phyloP scores from a whole-genome alignment of 2,329 filamentous ascomycete genomes.

The Xylaria sp. region DNA sequence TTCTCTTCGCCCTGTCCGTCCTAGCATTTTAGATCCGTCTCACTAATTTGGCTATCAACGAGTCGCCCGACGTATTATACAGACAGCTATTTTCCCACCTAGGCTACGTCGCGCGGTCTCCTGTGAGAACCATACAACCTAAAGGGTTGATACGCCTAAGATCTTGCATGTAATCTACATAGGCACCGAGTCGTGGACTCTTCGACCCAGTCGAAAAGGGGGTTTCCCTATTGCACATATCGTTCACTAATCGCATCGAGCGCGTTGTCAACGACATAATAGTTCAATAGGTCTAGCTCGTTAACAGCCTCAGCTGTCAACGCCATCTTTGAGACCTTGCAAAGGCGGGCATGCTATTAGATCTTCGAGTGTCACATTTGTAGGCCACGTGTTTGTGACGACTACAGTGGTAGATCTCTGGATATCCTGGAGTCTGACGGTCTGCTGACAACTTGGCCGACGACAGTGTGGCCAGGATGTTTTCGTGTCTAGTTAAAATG shows the following conservation, averaged over 20 bases:
- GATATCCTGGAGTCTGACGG: slow-evolving; percentile 27
- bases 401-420: slow-evolving; percentile 17
- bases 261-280: slow-evolving; percentile 22
- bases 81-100: slow-evolving; percentile 16
- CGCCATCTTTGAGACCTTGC: slow-evolving; percentile 22
- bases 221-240: slow-evolving; percentile 7
- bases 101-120: slow-evolving; percentile 11
- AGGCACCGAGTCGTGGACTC: slow-evolving; percentile 27
- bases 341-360: slow-evolving; percentile 21
- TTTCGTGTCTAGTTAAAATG: slow-evolving; percentile 26
- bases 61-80: slow-evolving; percentile 18
- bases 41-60: slow-evolving; percentile 9
- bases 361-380: slow-evolving; percentile 22
- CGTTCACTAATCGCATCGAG: slow-evolving; percentile 21
- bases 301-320: slow-evolving; percentile 22
- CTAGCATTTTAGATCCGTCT: background rate
- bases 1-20: background rate
- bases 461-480: slow-evolving; percentile 16
- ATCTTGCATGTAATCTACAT: slow-evolving; percentile 28
- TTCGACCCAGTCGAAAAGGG: slow-evolving; percentile 27
- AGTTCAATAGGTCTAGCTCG: slow-evolving; percentile 22
- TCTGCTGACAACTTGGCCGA: slow-evolving; percentile 19
- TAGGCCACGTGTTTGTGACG: slow-evolving; percentile 4
- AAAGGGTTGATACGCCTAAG: slow-evolving; percentile 19
- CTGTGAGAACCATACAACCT: slow-evolving; percentile 26